Base-by-base conservation (phyloP, 2,329 filamentous ascomycete genomes). In the Colletotrichum ledebouriae region DNA sequence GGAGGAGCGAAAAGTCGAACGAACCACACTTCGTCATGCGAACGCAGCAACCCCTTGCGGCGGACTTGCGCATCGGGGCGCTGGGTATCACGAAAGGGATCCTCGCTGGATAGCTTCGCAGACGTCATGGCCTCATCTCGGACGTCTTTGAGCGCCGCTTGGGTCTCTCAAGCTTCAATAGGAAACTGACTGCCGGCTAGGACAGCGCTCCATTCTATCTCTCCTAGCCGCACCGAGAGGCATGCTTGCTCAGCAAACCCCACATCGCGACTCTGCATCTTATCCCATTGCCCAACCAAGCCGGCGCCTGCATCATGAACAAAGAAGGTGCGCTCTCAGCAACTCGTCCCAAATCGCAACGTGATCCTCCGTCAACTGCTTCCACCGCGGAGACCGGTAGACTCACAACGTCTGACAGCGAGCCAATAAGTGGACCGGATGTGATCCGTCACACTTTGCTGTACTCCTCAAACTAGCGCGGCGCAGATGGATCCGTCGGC, bases 311-410 rank as follows among this genome's bases (percentile, higher is more conserved):
- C 17, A 25, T 47, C 44, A 52, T 41, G 44, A 58, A 44, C 34
- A 57, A 29, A 52, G 34, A 22, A 60, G 47, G n/a, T 63, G 59
- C 50, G 37, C 52, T 61, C 12, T 22, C 52, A 46, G 50, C 17
- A 49, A 56, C 22, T 60, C 47, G 50, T 44, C 29, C 22, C 44
- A 56, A 12, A 20, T 41, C n/a, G 56, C 62, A 50, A 50, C 62
- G 56, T 22, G 57, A 69, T 63, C 66, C 42, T 42, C 46, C 41
- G 41, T 65, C n/a, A 41, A 20, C 49, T 58, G 59, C 41, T 46
- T 47, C 47, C 53, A 37, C n/a, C 33, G 41, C 49, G 65, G 55
- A 42, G 39, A 46, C 41, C 60, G 46, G 53, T 41, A 68, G 46
- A 33, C 39, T 20, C 20, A 12, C 52, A 17, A 42, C 11, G 13